Conservation (phyloP, 2,329 filamentous ascomycete genomes). For the Zarea fungicola region DNA sequence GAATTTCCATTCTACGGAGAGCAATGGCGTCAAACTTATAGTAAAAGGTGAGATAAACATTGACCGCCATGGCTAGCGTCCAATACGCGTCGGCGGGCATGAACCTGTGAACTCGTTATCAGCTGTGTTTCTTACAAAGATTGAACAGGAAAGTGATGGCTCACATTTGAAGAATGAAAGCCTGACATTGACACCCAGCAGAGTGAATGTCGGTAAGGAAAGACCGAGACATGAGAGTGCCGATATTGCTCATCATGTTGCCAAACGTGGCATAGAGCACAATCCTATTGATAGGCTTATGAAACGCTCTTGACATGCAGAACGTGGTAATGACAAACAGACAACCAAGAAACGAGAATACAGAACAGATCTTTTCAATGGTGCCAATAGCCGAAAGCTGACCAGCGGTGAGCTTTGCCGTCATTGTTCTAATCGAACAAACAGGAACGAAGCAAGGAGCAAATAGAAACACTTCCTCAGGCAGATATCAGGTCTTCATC, state of each 20-base stretch:
- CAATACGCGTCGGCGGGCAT: conserved; percentile 71
- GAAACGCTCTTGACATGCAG: conserved; percentile 60
- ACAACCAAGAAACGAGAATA: conserved; percentile 65
- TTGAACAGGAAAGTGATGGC: no score
- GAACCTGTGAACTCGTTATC: conserved; percentile 57
- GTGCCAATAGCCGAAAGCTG: conserved; percentile 52
- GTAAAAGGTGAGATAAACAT: conserved; percentile 80
- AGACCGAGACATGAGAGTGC: conserved; percentile 64
- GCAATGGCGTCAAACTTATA: conserved; percentile 61
- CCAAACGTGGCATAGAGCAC: conserved; percentile 81
- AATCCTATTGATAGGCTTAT: conserved; percentile 81
- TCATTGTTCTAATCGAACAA: not conserved
- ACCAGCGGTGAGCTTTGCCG: conserved; percentile 14
- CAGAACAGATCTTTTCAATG: conserved; percentile 65
- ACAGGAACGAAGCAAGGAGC: not conserved
- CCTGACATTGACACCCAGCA: conserved; percentile 66
- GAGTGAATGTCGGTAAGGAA: conserved; percentile 47
- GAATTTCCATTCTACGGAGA: conserved; percentile 63
- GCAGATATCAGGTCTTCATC: no score
- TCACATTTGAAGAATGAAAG: conserved; percentile 76
- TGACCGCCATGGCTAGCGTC: conserved; percentile 78
- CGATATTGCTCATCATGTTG: conserved; percentile 72
- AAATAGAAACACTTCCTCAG: no score
- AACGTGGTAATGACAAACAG: conserved; percentile 70
- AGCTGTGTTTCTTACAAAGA: no score